Evolutionary conservation across 305 asterid genomes (phyloP).

Genomic region (Rubia balearica): DNA sequence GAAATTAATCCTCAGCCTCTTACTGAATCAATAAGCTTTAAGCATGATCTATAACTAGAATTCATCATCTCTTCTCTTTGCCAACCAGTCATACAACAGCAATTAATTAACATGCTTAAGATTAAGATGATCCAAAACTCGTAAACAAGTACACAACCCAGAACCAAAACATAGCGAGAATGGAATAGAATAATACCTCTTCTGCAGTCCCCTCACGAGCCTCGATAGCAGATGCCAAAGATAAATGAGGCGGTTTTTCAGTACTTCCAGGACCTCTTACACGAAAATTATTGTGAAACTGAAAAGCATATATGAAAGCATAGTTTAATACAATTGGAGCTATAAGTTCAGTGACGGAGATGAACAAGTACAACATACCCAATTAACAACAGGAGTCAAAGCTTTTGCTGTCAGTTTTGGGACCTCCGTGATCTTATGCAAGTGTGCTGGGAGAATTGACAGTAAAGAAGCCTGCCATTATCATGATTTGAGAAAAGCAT

Average conservation of each 20-base stretch:
- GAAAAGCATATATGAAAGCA: constrained; percentile 18
- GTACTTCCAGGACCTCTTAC: constrained; percentile 46
- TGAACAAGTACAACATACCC: constrained; percentile 50
- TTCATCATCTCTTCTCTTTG: constrained; percentile 2
- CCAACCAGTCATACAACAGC: background rate
- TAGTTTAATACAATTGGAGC: background rate
- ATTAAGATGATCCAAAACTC: background rate
- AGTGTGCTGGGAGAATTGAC: constrained; percentile 68
- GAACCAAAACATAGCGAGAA: background rate
- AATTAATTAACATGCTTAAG: background rate
- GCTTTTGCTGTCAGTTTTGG: constrained; percentile 58
- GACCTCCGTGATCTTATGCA: constrained; percentile 55
- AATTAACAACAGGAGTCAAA: constrained; percentile 58
- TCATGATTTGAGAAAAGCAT: constrained; percentile 21
- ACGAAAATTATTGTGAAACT: constrained; percentile 61
- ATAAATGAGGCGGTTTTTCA: constrained; percentile 54
- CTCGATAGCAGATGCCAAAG: constrained; percentile 69
- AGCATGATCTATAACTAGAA: background rate
- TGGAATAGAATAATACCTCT: constrained; percentile 42
- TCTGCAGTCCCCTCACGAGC: constrained; percentile 80
- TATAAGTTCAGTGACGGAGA: background rate
- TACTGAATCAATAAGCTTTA: background rate
- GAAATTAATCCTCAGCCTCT: background rate
- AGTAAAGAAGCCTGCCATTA: constrained; percentile 82
- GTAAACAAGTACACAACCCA: background rate